A percentile compares a stretch with the other conserved stretches of the same genome.
phyloP scores from a whole-genome alignment of 2,329 filamentous ascomycete species.

The Claviceps sp. region DNA sequence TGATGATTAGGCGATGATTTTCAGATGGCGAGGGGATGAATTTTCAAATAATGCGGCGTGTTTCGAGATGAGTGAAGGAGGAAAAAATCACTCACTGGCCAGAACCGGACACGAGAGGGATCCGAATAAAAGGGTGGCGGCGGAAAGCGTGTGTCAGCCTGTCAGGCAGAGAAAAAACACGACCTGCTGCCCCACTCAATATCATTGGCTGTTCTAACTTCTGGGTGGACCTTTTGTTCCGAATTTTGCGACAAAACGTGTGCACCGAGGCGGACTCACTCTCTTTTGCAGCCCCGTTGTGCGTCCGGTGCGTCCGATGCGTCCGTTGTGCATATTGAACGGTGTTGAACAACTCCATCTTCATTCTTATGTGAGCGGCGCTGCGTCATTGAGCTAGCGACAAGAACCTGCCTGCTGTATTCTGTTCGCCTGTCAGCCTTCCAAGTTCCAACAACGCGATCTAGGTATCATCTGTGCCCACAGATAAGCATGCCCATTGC shows the following conservation, averaged over 20 bases:
- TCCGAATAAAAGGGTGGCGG: constrained; percentile 2
- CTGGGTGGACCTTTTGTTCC: not conserved
- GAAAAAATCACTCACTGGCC: not conserved
- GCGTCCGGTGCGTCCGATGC: no score
- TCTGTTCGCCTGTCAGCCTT: not conserved
- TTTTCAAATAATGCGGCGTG: not conserved
- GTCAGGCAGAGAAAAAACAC: constrained; percentile 3
- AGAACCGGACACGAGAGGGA: not conserved
- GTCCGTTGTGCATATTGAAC: no score
- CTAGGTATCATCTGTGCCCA: not conserved
- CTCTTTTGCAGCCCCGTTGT: no score
- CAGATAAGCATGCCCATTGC: not conserved
- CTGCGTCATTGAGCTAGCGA: not conserved
- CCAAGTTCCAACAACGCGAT: not conserved
- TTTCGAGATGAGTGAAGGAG: not conserved
- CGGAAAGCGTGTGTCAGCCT: not conserved
- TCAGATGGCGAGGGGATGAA: not conserved
- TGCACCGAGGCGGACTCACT: no score
- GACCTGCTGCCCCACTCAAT: constrained; percentile 1
- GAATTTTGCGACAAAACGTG: no score
- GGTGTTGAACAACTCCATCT: not conserved
- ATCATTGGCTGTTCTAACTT: not conserved
- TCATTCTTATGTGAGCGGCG: not conserved
- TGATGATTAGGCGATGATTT: constrained; percentile 1
- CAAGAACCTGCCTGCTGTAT: not conserved